Evolutionary conservation across 169 alveolate species (phyloP).

Genomic region (Cardiosporidium cionae): DNA sequence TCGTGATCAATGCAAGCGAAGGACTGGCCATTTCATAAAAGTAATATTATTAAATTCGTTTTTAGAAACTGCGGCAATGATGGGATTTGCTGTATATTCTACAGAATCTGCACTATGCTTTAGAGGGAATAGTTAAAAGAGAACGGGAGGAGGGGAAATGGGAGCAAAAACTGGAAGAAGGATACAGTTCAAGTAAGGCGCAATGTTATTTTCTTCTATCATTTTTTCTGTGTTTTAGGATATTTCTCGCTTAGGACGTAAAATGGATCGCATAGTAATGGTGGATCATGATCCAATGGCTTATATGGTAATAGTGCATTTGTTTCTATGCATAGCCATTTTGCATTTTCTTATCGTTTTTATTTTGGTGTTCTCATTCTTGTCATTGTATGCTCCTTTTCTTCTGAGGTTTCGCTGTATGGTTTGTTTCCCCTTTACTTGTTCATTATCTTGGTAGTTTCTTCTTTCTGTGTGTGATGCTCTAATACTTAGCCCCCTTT

Average conservation of each 20-base stretch:
- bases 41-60: not conserved
- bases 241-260: slow-evolving; percentile 64
- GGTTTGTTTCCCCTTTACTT: no score
- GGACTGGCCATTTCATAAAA: slow-evolving; percentile 40
- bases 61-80: not conserved
- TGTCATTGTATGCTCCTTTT: no score
- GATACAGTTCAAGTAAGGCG: slow-evolving; percentile 40
- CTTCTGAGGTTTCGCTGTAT: no score
- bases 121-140: not conserved
- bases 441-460: no score
- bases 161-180: no score
- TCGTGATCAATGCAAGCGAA: slow-evolving; percentile 65
- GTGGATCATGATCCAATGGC: slow-evolving; percentile 61
- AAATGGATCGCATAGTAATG: slow-evolving; percentile 62
- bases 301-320: no score
- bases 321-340: no score
- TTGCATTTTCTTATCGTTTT: no score
- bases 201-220: not conserved
- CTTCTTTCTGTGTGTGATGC: no score
- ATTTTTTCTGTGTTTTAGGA: slow-evolving; percentile 14
- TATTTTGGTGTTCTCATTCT: no score
- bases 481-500: no score
- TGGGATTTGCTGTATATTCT: not conserved
- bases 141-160: not conserved
- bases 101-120: no score